Evolutionary conservation across 2,329 filamentous ascomycete species (phyloP).

Genomic region (Botrytis hyacinthi): DNA sequence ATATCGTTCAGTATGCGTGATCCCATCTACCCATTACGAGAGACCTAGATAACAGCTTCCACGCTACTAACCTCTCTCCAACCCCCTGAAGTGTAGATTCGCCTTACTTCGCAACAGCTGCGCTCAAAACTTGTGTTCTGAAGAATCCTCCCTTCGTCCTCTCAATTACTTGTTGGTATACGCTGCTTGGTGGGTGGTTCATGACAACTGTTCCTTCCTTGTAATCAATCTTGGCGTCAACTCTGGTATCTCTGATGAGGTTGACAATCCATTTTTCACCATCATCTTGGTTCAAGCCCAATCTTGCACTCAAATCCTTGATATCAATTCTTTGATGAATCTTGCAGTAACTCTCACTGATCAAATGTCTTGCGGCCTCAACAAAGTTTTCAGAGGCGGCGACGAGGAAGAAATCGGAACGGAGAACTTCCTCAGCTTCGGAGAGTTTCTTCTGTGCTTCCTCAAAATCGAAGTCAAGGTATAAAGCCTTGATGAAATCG

Average conservation of each 20-base stretch:
- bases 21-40: constrained; percentile 15
- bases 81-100: not conserved
- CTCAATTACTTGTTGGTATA: constrained; percentile 99
- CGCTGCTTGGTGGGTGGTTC: constrained; percentile 98
- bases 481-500: constrained; percentile 92
- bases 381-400: constrained; percentile 84
- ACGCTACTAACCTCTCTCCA: not conserved
- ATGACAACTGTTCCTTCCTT: constrained; percentile 98
- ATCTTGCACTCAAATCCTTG: constrained; percentile 87
- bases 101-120: constrained; percentile 40
- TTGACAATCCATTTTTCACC: constrained; percentile 99
- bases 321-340: constrained; percentile 99
- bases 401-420: constrained; percentile 92
- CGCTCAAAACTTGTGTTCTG: constrained; percentile 86
- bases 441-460: constrained; percentile 87
- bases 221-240: constrained; percentile 99
- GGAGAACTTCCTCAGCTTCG: constrained; percentile 86
- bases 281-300: constrained; percentile 89
- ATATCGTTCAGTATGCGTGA: constrained; percentile 14
- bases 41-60: constrained; percentile 14
- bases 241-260: constrained; percentile 92
- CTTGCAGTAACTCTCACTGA: constrained; percentile 99
- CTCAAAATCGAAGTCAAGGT: constrained; percentile 95
- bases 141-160: constrained; percentile 99
- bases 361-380: constrained; percentile 90